Evolutionary conservation across 768 basidiomycete genomes (phyloP), one percentile per base, ranked within the genome.

Genomic region (Suillus occidentalis): DNA sequence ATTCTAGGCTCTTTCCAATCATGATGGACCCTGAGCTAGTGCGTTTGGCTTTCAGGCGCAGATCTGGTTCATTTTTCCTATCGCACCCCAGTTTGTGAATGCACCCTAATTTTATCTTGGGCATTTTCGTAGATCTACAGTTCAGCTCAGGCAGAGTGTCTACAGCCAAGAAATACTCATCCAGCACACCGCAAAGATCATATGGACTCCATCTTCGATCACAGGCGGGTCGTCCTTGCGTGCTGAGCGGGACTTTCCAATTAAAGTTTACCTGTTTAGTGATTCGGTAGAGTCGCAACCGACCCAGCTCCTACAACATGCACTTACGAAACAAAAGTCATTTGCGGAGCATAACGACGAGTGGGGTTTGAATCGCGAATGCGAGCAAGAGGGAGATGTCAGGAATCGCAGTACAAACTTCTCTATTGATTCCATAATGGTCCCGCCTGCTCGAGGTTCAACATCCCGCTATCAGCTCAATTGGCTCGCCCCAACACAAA

Each of bases 391-490:
- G 64, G 60, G 69, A 64, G 63, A 72, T 53, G 68, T 77, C 57
- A 66, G 60, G 28, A 70, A 70, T 31, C 60, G 72, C 42, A 71
- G 72, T 42, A 77, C 78, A 37, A 79, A 82, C 53, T 70, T 76
- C 60, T 83, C 83, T 4, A 69, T 75, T 39, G 80, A 82, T 68
- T 84, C 82, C 13, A 80, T 75, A 40, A 75, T 69, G 75, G 77
- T 66, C 72, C 81, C 58, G 69, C 64, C 72, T 73, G 61, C 20
- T 22, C 66, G 65, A 65, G 73, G 71, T 67, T 72, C 76, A 43
- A 72, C 78, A 45, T 82, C 84, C 36, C 80, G 78, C 63, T 88
- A 89, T 74, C 82, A 85, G 70, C 81, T 86, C 65, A 83, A 86
- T 68, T 88, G 86, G 3, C 78, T 89, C 22, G 85, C 81, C 3